Evolutionary conservation across 2,329 filamentous ascomycete genomes (phyloP).

Genomic region (Trichoderma sp.): DNA sequence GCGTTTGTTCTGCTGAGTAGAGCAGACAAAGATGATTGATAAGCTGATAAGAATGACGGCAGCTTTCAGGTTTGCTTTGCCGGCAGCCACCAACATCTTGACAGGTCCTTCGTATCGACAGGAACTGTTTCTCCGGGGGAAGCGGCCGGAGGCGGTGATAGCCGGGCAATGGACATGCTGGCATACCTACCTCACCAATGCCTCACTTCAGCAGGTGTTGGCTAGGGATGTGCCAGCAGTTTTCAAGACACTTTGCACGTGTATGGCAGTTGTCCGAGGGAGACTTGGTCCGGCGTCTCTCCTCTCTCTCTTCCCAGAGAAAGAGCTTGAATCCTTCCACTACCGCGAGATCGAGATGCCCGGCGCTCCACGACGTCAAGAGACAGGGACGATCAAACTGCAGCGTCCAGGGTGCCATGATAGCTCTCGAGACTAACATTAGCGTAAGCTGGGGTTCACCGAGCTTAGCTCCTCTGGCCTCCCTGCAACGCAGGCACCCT

Average conservation of each 20-base stretch:
- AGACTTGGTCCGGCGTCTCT: neutral
- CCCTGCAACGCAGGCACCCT: constrained; percentile 17
- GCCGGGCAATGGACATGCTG: neutral
- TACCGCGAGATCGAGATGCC: constrained; percentile 18
- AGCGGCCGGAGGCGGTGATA: neutral
- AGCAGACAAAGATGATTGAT: constrained; percentile 5
- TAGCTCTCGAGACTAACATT: constrained; percentile 15
- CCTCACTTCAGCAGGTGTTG: neutral
- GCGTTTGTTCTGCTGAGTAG: neutral
- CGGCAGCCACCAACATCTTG: neutral
- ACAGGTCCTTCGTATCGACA: neutral
- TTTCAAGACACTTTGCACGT: neutral
- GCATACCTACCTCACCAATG: neutral
- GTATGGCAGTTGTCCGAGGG: neutral
- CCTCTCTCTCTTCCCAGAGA: neutral
- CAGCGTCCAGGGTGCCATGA: constrained; percentile 17
- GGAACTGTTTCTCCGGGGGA: neutral
- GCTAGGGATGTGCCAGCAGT: neutral
- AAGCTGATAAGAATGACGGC: constrained; percentile 22
- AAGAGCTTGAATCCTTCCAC: neutral
- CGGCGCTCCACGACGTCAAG: constrained; percentile 20
- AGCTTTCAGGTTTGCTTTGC: neutral
- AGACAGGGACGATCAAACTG: constrained; percentile 19
- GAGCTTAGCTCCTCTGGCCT: neutral
- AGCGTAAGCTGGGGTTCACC: constrained; percentile 19